Conservation (phyloP, 805 yeast genomes). For the Teunomyces cretensis region DNA sequence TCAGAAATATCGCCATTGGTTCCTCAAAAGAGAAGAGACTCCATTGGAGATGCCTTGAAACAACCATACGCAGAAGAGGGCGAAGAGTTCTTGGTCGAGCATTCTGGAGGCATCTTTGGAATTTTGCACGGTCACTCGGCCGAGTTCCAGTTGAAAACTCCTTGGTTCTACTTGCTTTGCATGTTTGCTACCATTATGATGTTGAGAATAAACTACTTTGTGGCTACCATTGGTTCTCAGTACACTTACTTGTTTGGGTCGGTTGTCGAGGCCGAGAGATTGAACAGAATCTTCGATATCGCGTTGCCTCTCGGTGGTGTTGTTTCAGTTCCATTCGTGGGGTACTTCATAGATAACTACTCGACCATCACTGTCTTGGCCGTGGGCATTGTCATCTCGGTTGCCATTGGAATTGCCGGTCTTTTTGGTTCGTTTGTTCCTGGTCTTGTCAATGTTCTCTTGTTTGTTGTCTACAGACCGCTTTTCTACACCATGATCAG, state of each 20-base stretch:
- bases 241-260: constrained; percentile 48
- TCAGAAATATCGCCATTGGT: constrained; percentile 4
- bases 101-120: constrained; percentile 51
- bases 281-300: constrained; percentile 50
- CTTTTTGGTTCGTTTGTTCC: constrained; percentile 38
- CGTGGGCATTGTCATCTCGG: constrained; percentile 40
- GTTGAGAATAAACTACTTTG: constrained; percentile 58
- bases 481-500: constrained; percentile 58
- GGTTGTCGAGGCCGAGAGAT: constrained; percentile 30
- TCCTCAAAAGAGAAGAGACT: constrained; percentile 43
- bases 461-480: constrained; percentile 56
- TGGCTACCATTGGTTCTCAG: constrained; percentile 58
- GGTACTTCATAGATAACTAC: constrained; percentile 48
- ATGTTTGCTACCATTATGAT: constrained; percentile 53
- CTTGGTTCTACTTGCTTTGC: constrained; percentile 53
- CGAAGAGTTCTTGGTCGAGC: constrained; percentile 33
- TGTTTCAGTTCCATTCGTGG: constrained; percentile 54
- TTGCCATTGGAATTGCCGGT: constrained; percentile 50
- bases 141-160: constrained; percentile 47
- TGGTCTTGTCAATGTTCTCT: constrained; percentile 45
- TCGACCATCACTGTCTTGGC: constrained; percentile 46
- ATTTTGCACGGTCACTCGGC: constrained; percentile 54
- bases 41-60: constrained; percentile 57
- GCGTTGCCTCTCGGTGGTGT: constrained; percentile 60
- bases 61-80: constrained; percentile 54